phyloP scores from a whole-genome alignment of 495 filamentous ascomycete species.

The Elasticomyces elasticus region DNA sequence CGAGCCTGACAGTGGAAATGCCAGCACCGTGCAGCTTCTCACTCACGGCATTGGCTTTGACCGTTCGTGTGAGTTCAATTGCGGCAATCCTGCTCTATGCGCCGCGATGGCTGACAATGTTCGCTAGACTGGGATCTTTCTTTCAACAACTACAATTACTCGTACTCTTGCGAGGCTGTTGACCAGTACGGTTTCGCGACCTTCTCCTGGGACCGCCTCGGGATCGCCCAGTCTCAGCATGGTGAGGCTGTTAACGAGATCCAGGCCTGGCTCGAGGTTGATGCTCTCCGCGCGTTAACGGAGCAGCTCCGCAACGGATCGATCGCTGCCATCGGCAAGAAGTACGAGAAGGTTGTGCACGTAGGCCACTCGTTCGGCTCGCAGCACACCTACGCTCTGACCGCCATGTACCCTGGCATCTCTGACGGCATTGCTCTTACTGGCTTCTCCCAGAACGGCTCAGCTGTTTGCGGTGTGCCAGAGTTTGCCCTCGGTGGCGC shows the following conservation, averaged over 20 bases:
- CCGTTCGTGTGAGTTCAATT: too few relatives aligned
- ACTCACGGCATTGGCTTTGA: conserved; percentile 56
- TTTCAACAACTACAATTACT: conserved; percentile 45
- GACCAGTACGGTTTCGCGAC: conserved; percentile 44
- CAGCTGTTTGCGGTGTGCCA: conserved; percentile 21
- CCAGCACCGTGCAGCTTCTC: conserved; percentile 42
- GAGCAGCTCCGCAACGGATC: conserved; percentile 35
- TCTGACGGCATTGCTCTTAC: conserved; percentile 50
- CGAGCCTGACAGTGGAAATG: conserved; percentile 31
- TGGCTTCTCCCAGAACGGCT: conserved; percentile 41
- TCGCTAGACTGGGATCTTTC: conserved; percentile 54
- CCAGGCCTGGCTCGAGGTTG: conserved; percentile 43
- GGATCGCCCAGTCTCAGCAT: conserved; percentile 45
- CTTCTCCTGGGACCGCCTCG: conserved; percentile 49
- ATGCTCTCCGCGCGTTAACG: conserved; percentile 42
- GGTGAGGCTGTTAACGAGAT: conserved; percentile 46
- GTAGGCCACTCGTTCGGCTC: conserved; percentile 50
- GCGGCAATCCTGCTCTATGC: too few relatives aligned
- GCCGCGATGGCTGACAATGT: too few relatives aligned
- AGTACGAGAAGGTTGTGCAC: conserved; percentile 44
- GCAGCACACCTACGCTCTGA: conserved; percentile 37
- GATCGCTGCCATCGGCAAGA: conserved; percentile 8
- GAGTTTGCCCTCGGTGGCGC: conserved; percentile 37
- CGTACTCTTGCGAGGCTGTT: conserved; percentile 46
- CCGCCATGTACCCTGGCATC: conserved; percentile 39